These are phyloP conservation scores for Colletotrichum sp. DNA, from an alignment of 2,329 filamentous ascomycete species.

Conservation along the genomic window DNA sequence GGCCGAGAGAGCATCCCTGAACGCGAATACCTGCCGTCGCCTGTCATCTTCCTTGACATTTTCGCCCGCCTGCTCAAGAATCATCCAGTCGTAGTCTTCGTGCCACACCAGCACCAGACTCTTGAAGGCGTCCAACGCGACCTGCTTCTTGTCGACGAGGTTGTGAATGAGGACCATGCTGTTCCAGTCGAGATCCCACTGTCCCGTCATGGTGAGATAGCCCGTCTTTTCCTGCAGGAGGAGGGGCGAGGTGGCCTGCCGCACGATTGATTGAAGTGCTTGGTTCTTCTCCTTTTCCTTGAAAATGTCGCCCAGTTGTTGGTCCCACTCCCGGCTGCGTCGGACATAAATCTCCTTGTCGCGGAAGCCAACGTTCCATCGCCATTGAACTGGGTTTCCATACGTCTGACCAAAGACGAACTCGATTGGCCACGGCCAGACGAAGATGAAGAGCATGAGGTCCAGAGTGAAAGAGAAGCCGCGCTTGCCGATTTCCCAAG, in stretches of 20 bases:
- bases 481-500: slow-evolving; percentile 62
- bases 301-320: slow-evolving; percentile 59
- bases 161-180: slow-evolving; percentile 77
- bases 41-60: slow-evolving; percentile 64
- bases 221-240: slow-evolving; percentile 80
- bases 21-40: slow-evolving; percentile 77
- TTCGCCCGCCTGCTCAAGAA: slow-evolving; percentile 61
- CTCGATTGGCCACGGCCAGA: slow-evolving; percentile 76
- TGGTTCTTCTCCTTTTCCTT: slow-evolving; percentile 55
- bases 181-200: slow-evolving; percentile 88
- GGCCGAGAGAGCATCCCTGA: slow-evolving; percentile 75
- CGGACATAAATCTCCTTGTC: slow-evolving; percentile 82
- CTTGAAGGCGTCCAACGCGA: slow-evolving; percentile 70
- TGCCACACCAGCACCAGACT: slow-evolving; percentile 73
- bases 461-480: slow-evolving; percentile 75
- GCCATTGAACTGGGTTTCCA: slow-evolving; percentile 74
- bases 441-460: slow-evolving; percentile 69
- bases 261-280: slow-evolving; percentile 66
- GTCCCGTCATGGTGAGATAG: slow-evolving; percentile 81
- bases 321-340: slow-evolving; percentile 76
- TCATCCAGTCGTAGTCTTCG: slow-evolving; percentile 73
- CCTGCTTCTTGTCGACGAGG: slow-evolving; percentile 68
- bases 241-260: slow-evolving; percentile 71
- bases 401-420: slow-evolving; percentile 68
- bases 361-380: slow-evolving; percentile 77